Conservation (phyloP, 1,284 basidiomycete genomes). For the Malassezia vespertilionis region DNA sequence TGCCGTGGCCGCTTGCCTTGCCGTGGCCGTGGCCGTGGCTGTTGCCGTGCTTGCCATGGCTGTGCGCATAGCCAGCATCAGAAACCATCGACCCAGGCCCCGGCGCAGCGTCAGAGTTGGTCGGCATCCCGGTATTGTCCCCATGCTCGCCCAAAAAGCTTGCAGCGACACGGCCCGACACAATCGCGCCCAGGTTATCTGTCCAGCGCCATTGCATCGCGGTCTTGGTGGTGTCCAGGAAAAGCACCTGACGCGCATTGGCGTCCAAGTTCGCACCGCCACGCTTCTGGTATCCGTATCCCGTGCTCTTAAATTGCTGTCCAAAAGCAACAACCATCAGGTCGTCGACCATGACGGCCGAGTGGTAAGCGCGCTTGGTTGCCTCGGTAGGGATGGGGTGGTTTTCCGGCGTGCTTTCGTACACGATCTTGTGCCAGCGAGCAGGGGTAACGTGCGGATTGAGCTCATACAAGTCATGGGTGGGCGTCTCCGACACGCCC, state of each 20-base stretch:
- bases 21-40: conserved; percentile 3
- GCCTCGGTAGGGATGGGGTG: conserved; percentile 14
- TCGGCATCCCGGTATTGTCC: background rate
- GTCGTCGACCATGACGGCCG: conserved; percentile 32
- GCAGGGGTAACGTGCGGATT: conserved; percentile 27
- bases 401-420: conserved; percentile 14
- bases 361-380: conserved; percentile 47
- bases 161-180: conserved; percentile 18
- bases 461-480: conserved; percentile 35
- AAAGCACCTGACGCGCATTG: conserved; percentile 8
- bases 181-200: conserved; percentile 26
- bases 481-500: conserved; percentile 17
- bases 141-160: conserved; percentile 1
- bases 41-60: conserved; percentile 1
- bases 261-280: conserved; percentile 8
- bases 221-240: conserved; percentile 17
- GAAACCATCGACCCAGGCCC: background rate
- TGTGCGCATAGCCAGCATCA: background rate
- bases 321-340: conserved; percentile 45
- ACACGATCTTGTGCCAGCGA: conserved; percentile 17
- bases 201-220: conserved; percentile 32
- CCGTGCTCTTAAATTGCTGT: conserved; percentile 13
- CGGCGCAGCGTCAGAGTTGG: background rate
- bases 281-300: conserved; percentile 14
- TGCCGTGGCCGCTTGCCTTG: background rate